These are phyloP conservation scores for Kazachstania bromeliacearum DNA, from an alignment of 805 yeast species.

Conservation along the genomic window DNA sequence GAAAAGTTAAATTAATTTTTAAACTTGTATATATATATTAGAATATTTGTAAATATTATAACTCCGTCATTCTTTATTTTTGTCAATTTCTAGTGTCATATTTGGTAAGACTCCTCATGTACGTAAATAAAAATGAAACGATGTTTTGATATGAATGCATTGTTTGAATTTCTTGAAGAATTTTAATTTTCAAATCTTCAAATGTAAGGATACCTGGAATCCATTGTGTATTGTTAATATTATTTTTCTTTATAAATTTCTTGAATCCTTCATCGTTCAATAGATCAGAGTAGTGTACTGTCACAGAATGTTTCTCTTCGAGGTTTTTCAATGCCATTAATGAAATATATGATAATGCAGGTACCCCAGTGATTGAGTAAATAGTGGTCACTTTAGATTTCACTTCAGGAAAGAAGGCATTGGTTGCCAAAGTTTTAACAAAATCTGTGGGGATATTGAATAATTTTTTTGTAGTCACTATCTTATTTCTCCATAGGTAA, in stretches of 20 bases:
- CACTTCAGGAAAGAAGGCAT: conserved; percentile 8
- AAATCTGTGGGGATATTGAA: conserved; percentile 20
- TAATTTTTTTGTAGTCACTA: conserved; percentile 10
- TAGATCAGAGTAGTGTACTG: conserved; percentile 5
- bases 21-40: neutral
- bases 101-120: conserved; percentile 40
- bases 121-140: conserved; percentile 41
- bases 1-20: neutral
- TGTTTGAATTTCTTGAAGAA: conserved; percentile 32
- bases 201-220: conserved; percentile 19
- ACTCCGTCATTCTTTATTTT: neutral
- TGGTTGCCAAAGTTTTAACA: conserved; percentile 10
- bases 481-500: conserved; percentile 26
- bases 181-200: conserved; percentile 38
- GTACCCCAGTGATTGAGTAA: conserved; percentile 19
- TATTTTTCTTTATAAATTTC: conserved; percentile 7
- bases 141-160: conserved; percentile 41
- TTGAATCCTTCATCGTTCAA: conserved; percentile 19
- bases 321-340: conserved; percentile 6
- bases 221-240: conserved; percentile 8
- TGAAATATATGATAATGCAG: conserved; percentile 18
- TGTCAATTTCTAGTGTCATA: conserved; percentile 7
- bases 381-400: conserved; percentile 9
- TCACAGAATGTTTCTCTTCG: conserved; percentile 6
- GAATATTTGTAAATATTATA: neutral